Evolutionary conservation across 2,329 filamentous ascomycete genomes (phyloP).

Genomic region (Diaporthe citri): DNA sequence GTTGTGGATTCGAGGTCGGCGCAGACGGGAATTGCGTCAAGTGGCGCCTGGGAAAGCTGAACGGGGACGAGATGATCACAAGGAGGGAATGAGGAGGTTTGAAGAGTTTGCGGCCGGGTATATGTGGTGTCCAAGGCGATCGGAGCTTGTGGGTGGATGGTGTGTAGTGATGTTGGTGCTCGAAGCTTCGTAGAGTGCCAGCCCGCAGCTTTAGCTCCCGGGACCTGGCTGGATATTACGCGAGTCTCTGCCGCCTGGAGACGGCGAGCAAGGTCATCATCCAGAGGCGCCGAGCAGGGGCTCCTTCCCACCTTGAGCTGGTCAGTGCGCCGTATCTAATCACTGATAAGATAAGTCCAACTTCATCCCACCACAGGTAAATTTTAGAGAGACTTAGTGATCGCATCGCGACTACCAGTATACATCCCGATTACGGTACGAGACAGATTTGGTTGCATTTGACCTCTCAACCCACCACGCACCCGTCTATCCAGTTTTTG

Average conservation of each 20-base stretch:
- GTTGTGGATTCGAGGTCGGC: conserved; percentile 24
- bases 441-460: not conserved
- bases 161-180: conserved; percentile 39
- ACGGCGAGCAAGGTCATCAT: conserved; percentile 37
- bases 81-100: not conserved
- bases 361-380: conserved; percentile 31
- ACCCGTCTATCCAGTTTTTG: not conserved
- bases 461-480: not conserved
- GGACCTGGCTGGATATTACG: conserved; percentile 45
- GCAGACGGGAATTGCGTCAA: conserved; percentile 39
- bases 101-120: conserved; percentile 22
- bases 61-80: conserved; percentile 6
- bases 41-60: conserved; percentile 46
- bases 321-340: conserved; percentile 37
- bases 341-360: conserved; percentile 38
- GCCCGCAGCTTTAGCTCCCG: conserved; percentile 41
- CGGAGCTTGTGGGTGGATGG: conserved; percentile 20
- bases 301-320: not conserved
- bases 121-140: conserved; percentile 24
- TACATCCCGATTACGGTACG: not conserved
- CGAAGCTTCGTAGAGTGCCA: conserved; percentile 41
- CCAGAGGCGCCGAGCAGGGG: conserved; percentile 29
- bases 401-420: not conserved
- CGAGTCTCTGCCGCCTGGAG: conserved; percentile 54
- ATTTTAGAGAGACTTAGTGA: conserved; percentile 35